Conservation (phyloP, 805 yeast species). For the Lachancea dasiensis region DNA sequence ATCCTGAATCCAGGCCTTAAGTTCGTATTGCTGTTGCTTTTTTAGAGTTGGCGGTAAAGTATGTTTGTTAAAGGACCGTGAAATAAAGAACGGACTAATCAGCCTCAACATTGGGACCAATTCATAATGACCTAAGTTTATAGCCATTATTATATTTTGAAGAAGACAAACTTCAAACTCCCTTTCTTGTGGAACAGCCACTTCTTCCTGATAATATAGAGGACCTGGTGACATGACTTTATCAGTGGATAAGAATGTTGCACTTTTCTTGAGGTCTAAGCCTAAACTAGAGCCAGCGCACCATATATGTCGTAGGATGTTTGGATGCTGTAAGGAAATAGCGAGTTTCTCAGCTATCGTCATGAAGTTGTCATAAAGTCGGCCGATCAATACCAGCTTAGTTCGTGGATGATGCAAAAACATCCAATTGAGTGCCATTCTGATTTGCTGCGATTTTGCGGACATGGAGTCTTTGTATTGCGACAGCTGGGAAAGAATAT, state of each 20-base stretch:
- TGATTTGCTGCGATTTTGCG: constrained; percentile 36
- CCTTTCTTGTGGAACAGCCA: constrained; percentile 34
- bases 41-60: constrained; percentile 24
- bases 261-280: constrained; percentile 20
- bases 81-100: constrained; percentile 41
- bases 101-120: constrained; percentile 34
- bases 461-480: constrained; percentile 37
- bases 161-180: constrained; percentile 39
- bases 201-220: constrained; percentile 15
- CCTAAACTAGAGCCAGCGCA: constrained; percentile 37
- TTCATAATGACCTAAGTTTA: constrained; percentile 46
- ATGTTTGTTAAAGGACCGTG: constrained; percentile 34
- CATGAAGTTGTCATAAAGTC: constrained; percentile 45
- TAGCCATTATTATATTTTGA: constrained; percentile 41
- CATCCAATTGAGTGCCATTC: constrained; percentile 38
- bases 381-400: constrained; percentile 46
- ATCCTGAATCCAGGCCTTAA: constrained; percentile 26
- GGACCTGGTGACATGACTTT: background rate
- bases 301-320: constrained; percentile 49
- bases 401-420: constrained; percentile 36
- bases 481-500: constrained; percentile 22
- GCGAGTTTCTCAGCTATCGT: constrained; percentile 50
- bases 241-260: constrained; percentile 2
- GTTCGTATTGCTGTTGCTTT: constrained; percentile 20
- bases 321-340: constrained; percentile 49